These are phyloP conservation scores for Salix dunnii DNA, from an alignment of 345 rosid genomes.

Conservation along the genomic window DNA sequence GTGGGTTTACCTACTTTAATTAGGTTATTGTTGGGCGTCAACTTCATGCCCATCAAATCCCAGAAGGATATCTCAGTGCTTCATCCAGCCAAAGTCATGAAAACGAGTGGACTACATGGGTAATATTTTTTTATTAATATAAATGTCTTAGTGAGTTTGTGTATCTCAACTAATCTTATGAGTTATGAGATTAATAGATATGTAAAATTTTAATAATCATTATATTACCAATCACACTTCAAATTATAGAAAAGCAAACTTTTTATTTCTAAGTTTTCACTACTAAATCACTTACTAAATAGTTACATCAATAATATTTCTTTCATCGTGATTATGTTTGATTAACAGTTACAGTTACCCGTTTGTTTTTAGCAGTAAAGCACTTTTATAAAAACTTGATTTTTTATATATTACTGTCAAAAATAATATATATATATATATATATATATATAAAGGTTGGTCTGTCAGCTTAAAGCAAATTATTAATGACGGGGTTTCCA, in stretches of 20 bases:
- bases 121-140: too few relatives aligned
- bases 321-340: neutral
- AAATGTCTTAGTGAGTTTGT: fast-evolving
- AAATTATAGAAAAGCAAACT: too few relatives aligned
- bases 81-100: neutral
- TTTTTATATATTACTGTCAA: too few relatives aligned
- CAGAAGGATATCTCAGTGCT: too few relatives aligned
- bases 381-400: too few relatives aligned
- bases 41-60: neutral
- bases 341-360: neutral
- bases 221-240: fast-evolving
- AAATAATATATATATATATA: too few relatives aligned
- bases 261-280: too few relatives aligned
- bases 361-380: too few relatives aligned
- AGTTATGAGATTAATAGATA: fast-evolving
- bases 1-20: neutral
- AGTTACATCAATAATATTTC: too few relatives aligned
- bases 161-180: too few relatives aligned
- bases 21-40: constrained; percentile 7
- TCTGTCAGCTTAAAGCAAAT: neutral
- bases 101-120: neutral
- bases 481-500: neutral
- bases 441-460: neutral
- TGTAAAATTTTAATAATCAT: too few relatives aligned
- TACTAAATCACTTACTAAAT: too few relatives aligned